phyloP scores from a whole-genome alignment of 2,329 filamentous ascomycete species.

The Penicillium sp. region DNA sequence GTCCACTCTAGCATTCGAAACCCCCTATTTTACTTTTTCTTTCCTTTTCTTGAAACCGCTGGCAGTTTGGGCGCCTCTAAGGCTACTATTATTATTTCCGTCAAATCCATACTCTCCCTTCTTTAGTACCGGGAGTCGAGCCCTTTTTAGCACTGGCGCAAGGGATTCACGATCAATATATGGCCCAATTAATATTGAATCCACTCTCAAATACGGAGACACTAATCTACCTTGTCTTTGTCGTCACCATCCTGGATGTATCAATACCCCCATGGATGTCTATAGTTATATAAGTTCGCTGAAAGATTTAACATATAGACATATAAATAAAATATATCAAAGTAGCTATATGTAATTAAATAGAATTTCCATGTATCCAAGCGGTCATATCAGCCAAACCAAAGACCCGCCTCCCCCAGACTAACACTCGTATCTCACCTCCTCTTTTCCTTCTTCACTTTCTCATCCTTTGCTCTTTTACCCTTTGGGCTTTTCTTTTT shows the following conservation, averaged over 20 bases:
- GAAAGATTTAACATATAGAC: too few species aligned
- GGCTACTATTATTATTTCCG: background rate
- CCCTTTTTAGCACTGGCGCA: constrained; percentile 18
- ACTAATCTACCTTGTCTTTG: background rate
- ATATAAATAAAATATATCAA: too few species aligned
- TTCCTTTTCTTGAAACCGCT: constrained; percentile 13
- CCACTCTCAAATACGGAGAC: background rate
- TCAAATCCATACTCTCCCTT: background rate
- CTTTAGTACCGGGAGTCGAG: constrained; percentile 17
- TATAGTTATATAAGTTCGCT: too few species aligned
- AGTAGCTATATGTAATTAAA: background rate
- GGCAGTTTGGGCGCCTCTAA: background rate
- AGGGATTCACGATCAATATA: constrained; percentile 3
- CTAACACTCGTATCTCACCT: constrained; percentile 19
- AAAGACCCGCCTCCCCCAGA: constrained; percentile 23
- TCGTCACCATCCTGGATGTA: background rate
- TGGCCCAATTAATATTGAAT: constrained; percentile 4
- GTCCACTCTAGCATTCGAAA: constrained; percentile 25
- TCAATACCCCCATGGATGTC: background rate
- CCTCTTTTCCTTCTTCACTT: constrained; percentile 20
- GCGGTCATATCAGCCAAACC: background rate
- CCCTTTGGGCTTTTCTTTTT: constrained; percentile 9
- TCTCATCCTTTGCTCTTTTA: constrained; percentile 10
- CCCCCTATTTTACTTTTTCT: constrained; percentile 11
- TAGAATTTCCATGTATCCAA: background rate